Percentiles rank a stretch among this genome's conserved stretches.
These are phyloP conservation scores for Exophiala lecanii-corni DNA, from an alignment of 2,329 filamentous ascomycete species.

Conservation along the genomic window DNA sequence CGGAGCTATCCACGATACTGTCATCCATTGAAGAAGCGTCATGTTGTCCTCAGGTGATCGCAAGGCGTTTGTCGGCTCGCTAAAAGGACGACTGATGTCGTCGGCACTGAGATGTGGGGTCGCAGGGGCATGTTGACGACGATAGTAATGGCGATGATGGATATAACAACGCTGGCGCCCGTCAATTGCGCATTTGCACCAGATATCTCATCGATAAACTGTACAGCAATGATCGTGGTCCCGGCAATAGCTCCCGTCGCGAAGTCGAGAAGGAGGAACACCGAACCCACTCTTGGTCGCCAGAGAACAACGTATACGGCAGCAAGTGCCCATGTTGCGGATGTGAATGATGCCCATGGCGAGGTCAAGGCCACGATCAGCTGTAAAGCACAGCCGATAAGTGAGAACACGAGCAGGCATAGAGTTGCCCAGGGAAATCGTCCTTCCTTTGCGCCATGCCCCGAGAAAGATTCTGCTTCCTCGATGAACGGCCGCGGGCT, in stretches of 20 bases:
- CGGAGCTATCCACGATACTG: conserved; percentile 75
- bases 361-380: conserved; percentile 9
- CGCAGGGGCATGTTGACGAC: conserved; percentile 68
- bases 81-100: conserved; percentile 57
- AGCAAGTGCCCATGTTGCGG: conserved; percentile 13
- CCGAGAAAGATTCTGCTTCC: conserved; percentile 11
- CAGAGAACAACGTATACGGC: conserved; percentile 5
- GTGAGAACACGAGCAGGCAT: conserved; percentile 14
- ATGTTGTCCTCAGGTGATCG: conserved; percentile 76
- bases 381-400: conserved; percentile 13
- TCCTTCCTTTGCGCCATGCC: conserved; percentile 3
- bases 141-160: conserved; percentile 41
- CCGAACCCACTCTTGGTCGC: conserved; percentile 17
- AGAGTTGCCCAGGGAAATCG: conserved; percentile 8
- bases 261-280: conserved; percentile 13
- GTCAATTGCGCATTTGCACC: conserved; percentile 5
- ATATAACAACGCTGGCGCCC: conserved; percentile 5
- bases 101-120: conserved; percentile 49
- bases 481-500: conserved; percentile 22
- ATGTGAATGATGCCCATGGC: conserved; percentile 9
- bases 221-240: conserved; percentile 5
- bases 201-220: conserved; percentile 8
- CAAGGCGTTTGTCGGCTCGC: conserved; percentile 53
- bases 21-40: conserved; percentile 77
- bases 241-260: conserved; percentile 6